These are phyloP conservation scores for Volutella citrinella DNA, from an alignment of 2,329 filamentous ascomycete genomes.

Conservation along the genomic window DNA sequence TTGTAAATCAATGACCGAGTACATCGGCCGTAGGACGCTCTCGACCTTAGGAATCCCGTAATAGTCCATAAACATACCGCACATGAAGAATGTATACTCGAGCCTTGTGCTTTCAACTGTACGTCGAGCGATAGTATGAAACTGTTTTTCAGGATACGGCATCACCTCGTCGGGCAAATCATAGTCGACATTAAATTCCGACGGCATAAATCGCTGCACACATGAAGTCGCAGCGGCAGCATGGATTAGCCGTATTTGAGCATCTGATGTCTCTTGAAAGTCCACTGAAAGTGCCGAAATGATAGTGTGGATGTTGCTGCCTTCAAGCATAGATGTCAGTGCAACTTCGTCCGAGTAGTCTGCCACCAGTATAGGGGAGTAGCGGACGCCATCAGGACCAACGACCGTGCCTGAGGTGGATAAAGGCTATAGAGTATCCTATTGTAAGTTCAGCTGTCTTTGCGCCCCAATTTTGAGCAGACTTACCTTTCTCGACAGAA, in stretches of 20 bases:
- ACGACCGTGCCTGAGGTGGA: too few species aligned
- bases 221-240: slow-evolving; percentile 27
- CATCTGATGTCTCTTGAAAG: slow-evolving; percentile 24
- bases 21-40: slow-evolving; percentile 25
- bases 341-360: slow-evolving; percentile 25
- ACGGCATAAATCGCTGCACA: slow-evolving; percentile 35
- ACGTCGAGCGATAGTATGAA: slow-evolving; percentile 24
- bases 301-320: slow-evolving; percentile 25
- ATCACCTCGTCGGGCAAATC: slow-evolving; percentile 29
- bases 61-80: slow-evolving; percentile 37
- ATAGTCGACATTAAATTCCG: slow-evolving; percentile 37
- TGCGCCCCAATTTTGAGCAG: neutral
- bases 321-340: slow-evolving; percentile 17
- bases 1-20: slow-evolving; percentile 27
- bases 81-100: slow-evolving; percentile 32
- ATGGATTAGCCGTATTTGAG: slow-evolving; percentile 31
- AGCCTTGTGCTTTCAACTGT: slow-evolving; percentile 29
- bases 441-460: too few species aligned
- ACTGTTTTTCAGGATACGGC: slow-evolving; percentile 31
- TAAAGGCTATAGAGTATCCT: too few species aligned
- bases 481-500: slow-evolving; percentile 39
- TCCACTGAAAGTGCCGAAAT: slow-evolving; percentile 33
- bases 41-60: slow-evolving; percentile 27
- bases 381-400: too few species aligned
- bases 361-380: too few species aligned